Evolutionary conservation across 495 filamentous ascomycete genomes (phyloP), one percentile per base, ranked within the genome.

Genomic region (Aspergillus saccharolyticus): DNA sequence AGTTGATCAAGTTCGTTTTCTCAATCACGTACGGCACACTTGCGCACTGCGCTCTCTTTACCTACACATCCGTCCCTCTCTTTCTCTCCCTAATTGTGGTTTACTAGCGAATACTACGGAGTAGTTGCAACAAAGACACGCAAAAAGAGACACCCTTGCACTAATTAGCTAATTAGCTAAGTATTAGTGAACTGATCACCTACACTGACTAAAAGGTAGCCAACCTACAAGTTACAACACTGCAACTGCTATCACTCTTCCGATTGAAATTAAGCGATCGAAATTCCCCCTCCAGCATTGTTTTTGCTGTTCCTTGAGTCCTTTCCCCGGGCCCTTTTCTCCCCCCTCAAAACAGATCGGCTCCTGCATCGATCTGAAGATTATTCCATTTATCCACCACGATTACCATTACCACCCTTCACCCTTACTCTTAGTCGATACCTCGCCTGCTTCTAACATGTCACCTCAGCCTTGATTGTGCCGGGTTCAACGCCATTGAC

Each of bases 301-400:
- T 15, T 15, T 39, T 15, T 39, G 33, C 25, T 28, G 25, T 24
- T 50, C 47, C 47, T 16, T 24, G 33, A 12, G 33, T 18, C 47
- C 46, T n/a, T 5, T 30, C 22, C 22, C 17, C 21, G 4, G 22
- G 4, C 17, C 20, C 20, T 7, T 21, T 21, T 2, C 21, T 24
- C 22, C 47, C 47, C 25, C 25, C 3, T 4, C n/a, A 18, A n/a
- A 24, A 50, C 17, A 25, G 47, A 50, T 50, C 47, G 47, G 47
- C 47, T 50, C 47, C 17, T 50, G 47, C 47, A 50, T 50, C 28
- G 47, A 50, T 50, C 47, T 50, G 47, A 50, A n/a, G 4, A 50
- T 50, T 50, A 17, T 30, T n/a, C 47, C 17, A 6, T 25, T 24
- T 25, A 16, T 24, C 46, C 45, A 21, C 20, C 45, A 21, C 4